Evolutionary conservation across 805 yeast species (phyloP).

Genomic region (Wickerhamomyces bisporus): DNA sequence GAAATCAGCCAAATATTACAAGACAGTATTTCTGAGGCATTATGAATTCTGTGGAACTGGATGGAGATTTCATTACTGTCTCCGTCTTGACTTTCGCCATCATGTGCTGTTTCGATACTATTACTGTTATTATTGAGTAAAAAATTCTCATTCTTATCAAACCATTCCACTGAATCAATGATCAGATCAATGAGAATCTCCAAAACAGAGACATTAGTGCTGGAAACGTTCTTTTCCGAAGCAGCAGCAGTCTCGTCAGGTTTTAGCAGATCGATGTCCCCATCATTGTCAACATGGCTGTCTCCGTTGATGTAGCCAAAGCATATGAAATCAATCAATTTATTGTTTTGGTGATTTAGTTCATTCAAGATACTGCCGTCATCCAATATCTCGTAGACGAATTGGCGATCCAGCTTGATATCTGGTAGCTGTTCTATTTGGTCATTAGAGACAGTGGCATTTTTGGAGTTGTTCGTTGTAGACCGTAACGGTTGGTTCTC

Average conservation of each 20-base stretch:
- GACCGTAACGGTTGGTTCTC: neutral
- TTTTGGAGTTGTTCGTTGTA: neutral
- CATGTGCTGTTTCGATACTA: slow-evolving; percentile 2
- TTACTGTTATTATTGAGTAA: slow-evolving; percentile 8
- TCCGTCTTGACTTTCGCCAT: slow-evolving; percentile 9
- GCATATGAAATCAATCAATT: slow-evolving; percentile 47
- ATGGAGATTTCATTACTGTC: slow-evolving; percentile 16
- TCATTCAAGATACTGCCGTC: slow-evolving; percentile 34
- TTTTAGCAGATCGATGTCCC: neutral
- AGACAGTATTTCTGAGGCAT: slow-evolving; percentile 81
- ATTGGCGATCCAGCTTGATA: slow-evolving; percentile 20
- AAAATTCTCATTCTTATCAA: slow-evolving; percentile 19
- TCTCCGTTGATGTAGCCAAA: slow-evolving; percentile 32
- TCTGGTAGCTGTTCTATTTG: slow-evolving; percentile 4
- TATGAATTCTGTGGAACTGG: slow-evolving; percentile 36
- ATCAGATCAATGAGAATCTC: slow-evolving; percentile 39
- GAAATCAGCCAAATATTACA: slow-evolving; percentile 90
- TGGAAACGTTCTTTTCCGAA: too few relatives aligned
- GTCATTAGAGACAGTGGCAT: slow-evolving; percentile 1
- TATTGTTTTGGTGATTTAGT: slow-evolving; percentile 34
- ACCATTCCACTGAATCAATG: slow-evolving; percentile 37
- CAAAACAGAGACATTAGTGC: slow-evolving; percentile 33
- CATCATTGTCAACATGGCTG: slow-evolving; percentile 1
- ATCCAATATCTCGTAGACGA: slow-evolving; percentile 31
- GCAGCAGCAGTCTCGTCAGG: too few relatives aligned